Evolutionary conservation across 257 asterid genomes (phyloP).

Genomic region (Salvia hispanica): DNA sequence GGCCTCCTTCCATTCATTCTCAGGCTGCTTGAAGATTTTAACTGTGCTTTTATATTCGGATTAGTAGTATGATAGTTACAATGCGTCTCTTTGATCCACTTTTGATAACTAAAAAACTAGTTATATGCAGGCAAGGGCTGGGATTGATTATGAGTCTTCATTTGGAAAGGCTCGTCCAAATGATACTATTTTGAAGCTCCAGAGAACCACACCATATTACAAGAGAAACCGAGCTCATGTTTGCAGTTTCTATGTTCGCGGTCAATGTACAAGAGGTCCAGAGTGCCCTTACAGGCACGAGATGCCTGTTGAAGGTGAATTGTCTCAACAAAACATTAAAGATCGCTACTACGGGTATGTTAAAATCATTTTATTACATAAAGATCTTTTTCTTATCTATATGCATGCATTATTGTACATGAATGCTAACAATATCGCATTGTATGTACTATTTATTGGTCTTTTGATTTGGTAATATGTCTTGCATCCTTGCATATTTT

Average conservation of each 20-base stretch:
- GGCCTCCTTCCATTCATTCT: not conserved
- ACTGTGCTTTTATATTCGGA: not conserved
- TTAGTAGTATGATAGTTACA: not conserved
- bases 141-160: slow-evolving; percentile 95
- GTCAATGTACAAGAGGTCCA: slow-evolving; percentile 96
- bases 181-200: slow-evolving; percentile 94
- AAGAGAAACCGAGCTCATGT: slow-evolving; percentile 95
- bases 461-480: too few relatives aligned
- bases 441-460: too few relatives aligned
- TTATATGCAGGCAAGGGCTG: slow-evolving; percentile 87
- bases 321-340: slow-evolving; percentile 93
- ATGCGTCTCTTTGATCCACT: not conserved
- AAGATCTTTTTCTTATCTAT: not conserved
- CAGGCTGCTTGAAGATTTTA: slow-evolving; percentile 13
- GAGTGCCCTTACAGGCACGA: slow-evolving; percentile 99
- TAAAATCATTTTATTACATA: not conserved
- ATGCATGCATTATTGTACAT: not conserved
- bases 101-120: slow-evolving; percentile 17
- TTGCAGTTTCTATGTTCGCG: slow-evolving; percentile 95
- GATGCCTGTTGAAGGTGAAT: slow-evolving; percentile 98
- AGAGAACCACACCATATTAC: slow-evolving; percentile 93
- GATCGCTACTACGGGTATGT: slow-evolving; percentile 98
- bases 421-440: not conserved
- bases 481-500: too few relatives aligned
- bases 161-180: slow-evolving; percentile 85